Base-by-base conservation (phyloP, 306 rosid genomes). In the Cicer yamashitae region DNA sequence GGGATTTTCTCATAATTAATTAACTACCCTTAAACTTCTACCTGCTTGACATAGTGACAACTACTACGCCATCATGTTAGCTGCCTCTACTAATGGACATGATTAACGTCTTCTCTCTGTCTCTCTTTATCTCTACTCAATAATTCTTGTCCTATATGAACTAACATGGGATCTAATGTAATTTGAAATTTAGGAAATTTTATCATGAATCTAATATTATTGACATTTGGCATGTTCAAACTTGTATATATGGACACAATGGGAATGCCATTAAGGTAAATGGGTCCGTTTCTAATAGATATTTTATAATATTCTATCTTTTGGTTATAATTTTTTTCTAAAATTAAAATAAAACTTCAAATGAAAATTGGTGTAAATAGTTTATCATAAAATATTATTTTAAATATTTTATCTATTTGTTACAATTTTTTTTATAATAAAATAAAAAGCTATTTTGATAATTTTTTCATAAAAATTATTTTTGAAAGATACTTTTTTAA, bases 21-120 rank as follows among this genome's bases (percentile, higher is more conserved):
- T 17, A 8, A 17, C 2, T 81, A 52, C 7, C 62, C 67, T 79
- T 79, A 77, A 65, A 81, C 14, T 48, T n/a, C 25, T 51, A 25
- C 71, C 50, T 75, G 39, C 78, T 64, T 48, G 78, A 83, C 70
- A 69, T 48, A 47, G 66, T 64, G 65, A 76, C 74, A 76, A 50
- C 52, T 71, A 38, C 13, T 64, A 41, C 56, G 47, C 51, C 79
- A 79, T 71, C 67, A 84, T 68, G 76, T 80, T 70, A 79, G 75
- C 79, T 71, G 71, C 73, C 66, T 61, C 74, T 52, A 7, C 70
- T 46, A 66, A 74, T 82, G 86, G 83, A 61, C 65, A 64, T 44
- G 39, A 74, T 44, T 73, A 59, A 8, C 61, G 77, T 70, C 72
- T 51, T 70, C 58, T 77, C 68, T 22, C 44, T 81, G 51, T 20